These are phyloP conservation scores for Nicotiana attenuata DNA, from an alignment of 257 asterid species.

Conservation along the genomic window DNA sequence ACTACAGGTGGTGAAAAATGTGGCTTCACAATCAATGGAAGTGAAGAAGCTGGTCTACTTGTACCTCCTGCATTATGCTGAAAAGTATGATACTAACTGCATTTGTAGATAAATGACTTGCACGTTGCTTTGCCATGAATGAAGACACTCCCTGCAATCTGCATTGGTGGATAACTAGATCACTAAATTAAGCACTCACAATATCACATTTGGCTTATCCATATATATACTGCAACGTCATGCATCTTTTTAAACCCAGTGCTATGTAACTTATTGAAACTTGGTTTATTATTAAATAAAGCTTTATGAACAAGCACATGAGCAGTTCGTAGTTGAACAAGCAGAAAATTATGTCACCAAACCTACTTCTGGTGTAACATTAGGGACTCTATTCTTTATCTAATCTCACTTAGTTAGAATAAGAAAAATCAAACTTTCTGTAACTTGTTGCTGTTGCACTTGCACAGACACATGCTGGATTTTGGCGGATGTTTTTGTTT, in stretches of 20 bases:
- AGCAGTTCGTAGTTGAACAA: background rate
- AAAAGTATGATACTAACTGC: conserved; percentile 44
- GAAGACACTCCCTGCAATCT: background rate
- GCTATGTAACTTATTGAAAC: background rate
- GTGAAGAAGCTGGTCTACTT: conserved; percentile 95
- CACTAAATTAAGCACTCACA: no score
- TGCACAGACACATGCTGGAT: no score
- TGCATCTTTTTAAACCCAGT: background rate
- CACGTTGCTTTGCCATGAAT: background rate
- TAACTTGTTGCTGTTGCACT: no score
- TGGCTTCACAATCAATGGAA: conserved; percentile 83
- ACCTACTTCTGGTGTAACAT: background rate
- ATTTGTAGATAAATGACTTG: background rate
- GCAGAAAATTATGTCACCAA: background rate
- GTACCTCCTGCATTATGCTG: conserved; percentile 92
- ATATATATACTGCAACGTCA: background rate
- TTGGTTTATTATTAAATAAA: background rate
- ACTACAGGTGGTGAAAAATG: conserved; percentile 88
- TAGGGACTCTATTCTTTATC: background rate
- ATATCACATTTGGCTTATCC: background rate
- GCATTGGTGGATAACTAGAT: no score
- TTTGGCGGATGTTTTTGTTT: no score
- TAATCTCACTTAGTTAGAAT: background rate
- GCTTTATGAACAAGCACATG: background rate
- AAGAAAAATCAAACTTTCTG: background rate